Percentiles rank a stretch among this genome's conserved stretches.
Evolutionary conservation across 345 rosid species (phyloP).

Genomic region (Eucalyptus cloeziana): DNA sequence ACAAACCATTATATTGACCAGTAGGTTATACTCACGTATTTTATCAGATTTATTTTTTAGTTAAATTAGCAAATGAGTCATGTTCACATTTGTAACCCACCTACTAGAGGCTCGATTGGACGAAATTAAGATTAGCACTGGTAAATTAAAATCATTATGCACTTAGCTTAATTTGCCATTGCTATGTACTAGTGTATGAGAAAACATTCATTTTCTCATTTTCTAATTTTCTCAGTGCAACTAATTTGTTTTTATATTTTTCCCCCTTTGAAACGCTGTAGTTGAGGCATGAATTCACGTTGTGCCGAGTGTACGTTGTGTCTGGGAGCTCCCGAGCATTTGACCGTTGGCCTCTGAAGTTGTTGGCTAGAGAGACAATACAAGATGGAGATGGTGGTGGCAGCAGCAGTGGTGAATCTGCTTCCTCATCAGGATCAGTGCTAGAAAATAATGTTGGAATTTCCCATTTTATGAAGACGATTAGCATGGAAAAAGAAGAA

Average conservation of each 20-base stretch:
- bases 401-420: neutral
- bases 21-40: neutral
- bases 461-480: neutral
- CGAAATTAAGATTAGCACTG: neutral
- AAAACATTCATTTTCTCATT: neutral
- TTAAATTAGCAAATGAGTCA: no score
- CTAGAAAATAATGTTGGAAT: neutral
- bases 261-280: neutral
- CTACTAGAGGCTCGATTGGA: neutral
- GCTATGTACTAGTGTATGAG: neutral
- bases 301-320: conserved; percentile 67
- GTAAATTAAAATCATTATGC: neutral
- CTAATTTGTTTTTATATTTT: neutral
- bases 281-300: conserved; percentile 60
- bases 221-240: neutral
- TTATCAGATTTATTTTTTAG: neutral
- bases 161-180: neutral
- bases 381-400: neutral
- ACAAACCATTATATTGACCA: neutral
- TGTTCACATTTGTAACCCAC: neutral
- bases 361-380: neutral
- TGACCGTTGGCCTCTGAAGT: conserved; percentile 68
- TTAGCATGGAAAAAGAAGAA: neutral
- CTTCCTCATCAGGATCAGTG: neutral
- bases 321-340: conserved; percentile 71